Percentiles rank a stretch among this genome's conserved stretches.
phyloP scores from a whole-genome alignment of 371 early-diverging fungal genomes.

The Mucor velutinosus region DNA sequence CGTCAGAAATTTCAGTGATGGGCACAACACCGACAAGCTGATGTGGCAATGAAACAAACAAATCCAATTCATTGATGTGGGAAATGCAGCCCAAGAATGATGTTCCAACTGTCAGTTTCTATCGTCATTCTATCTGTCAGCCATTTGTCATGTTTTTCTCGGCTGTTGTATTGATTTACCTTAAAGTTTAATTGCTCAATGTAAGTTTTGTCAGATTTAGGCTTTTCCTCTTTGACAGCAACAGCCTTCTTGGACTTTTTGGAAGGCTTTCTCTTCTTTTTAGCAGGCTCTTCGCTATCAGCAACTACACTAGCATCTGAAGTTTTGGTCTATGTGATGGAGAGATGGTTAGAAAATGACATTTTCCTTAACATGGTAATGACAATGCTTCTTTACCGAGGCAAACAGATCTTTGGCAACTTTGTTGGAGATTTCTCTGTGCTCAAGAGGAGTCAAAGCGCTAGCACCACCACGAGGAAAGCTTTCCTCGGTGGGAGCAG shows the following conservation, averaged over 20 bases:
- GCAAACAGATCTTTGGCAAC: conserved; percentile 68
- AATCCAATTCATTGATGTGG: conserved; percentile 78
- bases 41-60: conserved; percentile 78
- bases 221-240: conserved; percentile 35
- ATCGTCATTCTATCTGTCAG: background rate
- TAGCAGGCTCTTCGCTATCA: conserved; percentile 43
- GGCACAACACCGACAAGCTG: conserved; percentile 77
- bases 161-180: conserved; percentile 59
- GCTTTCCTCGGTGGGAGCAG: conserved; percentile 38
- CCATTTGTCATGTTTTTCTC: background rate
- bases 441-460: conserved; percentile 82
- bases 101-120: conserved; percentile 75
- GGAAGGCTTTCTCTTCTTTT: conserved; percentile 57
- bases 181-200: conserved; percentile 65
- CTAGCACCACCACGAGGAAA: conserved; percentile 87
- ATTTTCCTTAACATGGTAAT: too few species aligned
- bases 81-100: conserved; percentile 77
- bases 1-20: conserved; percentile 78
- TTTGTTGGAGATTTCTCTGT: conserved; percentile 74
- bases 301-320: background rate
- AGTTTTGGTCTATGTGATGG: conserved; percentile 18
- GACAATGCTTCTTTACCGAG: conserved; percentile 22
- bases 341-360: background rate
- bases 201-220: conserved; percentile 43
- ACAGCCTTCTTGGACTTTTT: conserved; percentile 29